These are phyloP conservation scores for Ciborinia camelliae DNA, from an alignment of 2,329 filamentous ascomycete species.

Conservation along the genomic window DNA sequence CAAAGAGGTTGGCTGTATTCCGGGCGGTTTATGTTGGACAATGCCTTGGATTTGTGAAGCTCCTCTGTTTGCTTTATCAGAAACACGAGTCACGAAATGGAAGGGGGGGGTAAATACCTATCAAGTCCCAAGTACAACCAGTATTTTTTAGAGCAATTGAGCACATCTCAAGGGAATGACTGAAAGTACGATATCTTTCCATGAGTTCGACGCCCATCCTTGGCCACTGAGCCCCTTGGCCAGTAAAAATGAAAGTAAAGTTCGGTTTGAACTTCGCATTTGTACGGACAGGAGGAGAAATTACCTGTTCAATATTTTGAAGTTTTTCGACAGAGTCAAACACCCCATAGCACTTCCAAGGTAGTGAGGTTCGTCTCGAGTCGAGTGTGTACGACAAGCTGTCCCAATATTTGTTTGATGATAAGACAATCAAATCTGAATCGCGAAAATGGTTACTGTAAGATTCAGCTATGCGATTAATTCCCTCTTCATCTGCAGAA, in stretches of 20 bases:
- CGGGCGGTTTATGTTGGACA: conserved; percentile 19
- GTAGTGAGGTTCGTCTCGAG: neutral
- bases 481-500: neutral
- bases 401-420: conserved; percentile 11
- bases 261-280: neutral
- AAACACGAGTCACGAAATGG: neutral
- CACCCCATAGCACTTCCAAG: conserved; percentile 15
- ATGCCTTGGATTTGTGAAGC: conserved; percentile 25
- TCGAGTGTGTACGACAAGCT: conserved; percentile 20
- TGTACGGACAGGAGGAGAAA: neutral
- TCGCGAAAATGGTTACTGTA: neutral
- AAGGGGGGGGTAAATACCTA: neutral
- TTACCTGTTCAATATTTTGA: neutral
- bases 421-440: too few relatives aligned
- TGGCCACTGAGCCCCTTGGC: conserved; percentile 26
- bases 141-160: conserved; percentile 37
- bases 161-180: conserved; percentile 37
- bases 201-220: conserved; percentile 17
- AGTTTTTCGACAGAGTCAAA: neutral
- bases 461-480: neutral
- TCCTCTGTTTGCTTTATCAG: neutral
- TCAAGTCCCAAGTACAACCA: neutral
- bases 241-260: conserved; percentile 21
- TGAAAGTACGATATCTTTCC: conserved; percentile 38
- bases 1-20: conserved; percentile 23